Percentiles rank a stretch among this genome's conserved stretches.
These are phyloP conservation scores for Barnettozyma sp. DNA, from an alignment of 805 yeast species.

Conservation along the genomic window DNA sequence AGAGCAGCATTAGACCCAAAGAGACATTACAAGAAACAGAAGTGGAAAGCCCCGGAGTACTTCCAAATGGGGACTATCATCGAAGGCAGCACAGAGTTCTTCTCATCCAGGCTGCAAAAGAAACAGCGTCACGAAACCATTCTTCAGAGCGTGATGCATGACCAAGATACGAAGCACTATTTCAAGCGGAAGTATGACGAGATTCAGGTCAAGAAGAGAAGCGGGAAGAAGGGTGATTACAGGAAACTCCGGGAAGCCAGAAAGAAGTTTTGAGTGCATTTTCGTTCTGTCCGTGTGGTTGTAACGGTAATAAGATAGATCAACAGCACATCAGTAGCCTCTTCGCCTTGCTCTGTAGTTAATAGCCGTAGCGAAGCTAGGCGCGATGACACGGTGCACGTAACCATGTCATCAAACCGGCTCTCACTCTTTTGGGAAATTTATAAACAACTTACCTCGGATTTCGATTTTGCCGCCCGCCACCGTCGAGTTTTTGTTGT, in stretches of 20 bases:
- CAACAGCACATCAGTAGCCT: too few relatives aligned
- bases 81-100: conserved; percentile 76
- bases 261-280: conserved; percentile 31
- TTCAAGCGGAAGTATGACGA: conserved; percentile 81
- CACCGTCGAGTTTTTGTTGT: conserved; percentile 10
- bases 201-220: conserved; percentile 55
- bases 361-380: too few relatives aligned
- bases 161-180: conserved; percentile 60
- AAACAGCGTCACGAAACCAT: conserved; percentile 72
- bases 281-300: too few relatives aligned
- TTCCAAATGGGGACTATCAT: conserved; percentile 87
- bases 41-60: conserved; percentile 67
- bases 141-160: conserved; percentile 77
- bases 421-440: conserved; percentile 8
- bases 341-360: too few relatives aligned
- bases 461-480: conserved; percentile 4
- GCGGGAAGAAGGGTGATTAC: conserved; percentile 64
- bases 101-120: conserved; percentile 55
- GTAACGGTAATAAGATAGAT: too few relatives aligned
- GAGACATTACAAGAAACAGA: conserved; percentile 85
- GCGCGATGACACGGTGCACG: too few relatives aligned
- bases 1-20: conserved; percentile 92
- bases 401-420: too few relatives aligned
- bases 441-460: conserved; percentile 13
- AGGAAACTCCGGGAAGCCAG: conserved; percentile 59